phyloP scores from a whole-genome alignment of 2,329 filamentous ascomycete species.

The Trichoderma sp. region DNA sequence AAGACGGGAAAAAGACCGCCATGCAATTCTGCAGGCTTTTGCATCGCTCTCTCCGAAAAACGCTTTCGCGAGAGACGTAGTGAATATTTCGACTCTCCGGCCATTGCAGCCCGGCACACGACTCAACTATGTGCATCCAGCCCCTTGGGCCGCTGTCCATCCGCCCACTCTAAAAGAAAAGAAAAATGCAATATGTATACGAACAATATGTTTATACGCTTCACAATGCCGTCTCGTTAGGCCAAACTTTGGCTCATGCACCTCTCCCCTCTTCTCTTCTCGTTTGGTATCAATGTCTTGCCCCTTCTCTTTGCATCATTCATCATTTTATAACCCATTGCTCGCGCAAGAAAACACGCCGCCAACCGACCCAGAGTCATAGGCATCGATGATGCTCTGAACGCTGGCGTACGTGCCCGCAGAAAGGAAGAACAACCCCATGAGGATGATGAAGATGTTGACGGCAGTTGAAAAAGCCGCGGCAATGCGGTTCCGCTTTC shows the following conservation, averaged over 20 bases:
- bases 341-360: slow-evolving; percentile 73
- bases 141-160: neutral
- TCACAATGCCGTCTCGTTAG: neutral
- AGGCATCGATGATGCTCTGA: slow-evolving; percentile 73
- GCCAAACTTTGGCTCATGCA: neutral
- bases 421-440: slow-evolving; percentile 78
- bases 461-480: slow-evolving; percentile 59
- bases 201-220: neutral
- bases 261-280: neutral
- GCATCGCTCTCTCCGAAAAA: slow-evolving; percentile 4
- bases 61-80: slow-evolving; percentile 1
- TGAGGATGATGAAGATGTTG: slow-evolving; percentile 71
- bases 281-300: neutral
- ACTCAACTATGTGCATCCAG: slow-evolving; percentile 7
- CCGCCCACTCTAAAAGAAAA: neutral
- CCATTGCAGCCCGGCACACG: neutral
- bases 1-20: neutral
- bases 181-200: neutral
- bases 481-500: slow-evolving; percentile 51
- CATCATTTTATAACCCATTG: slow-evolving; percentile 58
- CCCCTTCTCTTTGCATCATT: neutral
- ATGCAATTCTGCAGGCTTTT: slow-evolving; percentile 17
- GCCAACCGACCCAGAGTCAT: slow-evolving; percentile 63
- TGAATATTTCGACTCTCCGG: slow-evolving; percentile 4
- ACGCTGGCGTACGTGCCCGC: slow-evolving; percentile 81